Base-by-base conservation (phyloP, 2,329 filamentous ascomycete genomes). In the Phoma sp. region DNA sequence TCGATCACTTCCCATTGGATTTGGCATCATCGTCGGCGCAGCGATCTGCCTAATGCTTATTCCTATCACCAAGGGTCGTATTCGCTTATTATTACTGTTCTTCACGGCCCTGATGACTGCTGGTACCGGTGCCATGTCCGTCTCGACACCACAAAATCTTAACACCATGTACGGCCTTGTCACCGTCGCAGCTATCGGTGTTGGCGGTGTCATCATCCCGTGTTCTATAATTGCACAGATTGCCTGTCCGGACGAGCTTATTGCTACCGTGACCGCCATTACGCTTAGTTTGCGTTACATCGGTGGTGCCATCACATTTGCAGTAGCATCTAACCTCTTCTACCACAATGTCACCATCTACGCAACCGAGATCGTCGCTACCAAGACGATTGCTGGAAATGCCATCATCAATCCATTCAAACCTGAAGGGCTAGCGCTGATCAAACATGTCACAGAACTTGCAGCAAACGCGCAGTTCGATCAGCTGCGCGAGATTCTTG, bases 221-320 rank as follows among this genome's bases (percentile, higher is more conserved):
- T 83, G 84, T 1, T 86, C 84, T 1, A 87, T 89, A 60, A 87
- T 90, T 52, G 84, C 85, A 6, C 87, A 85, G 9, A 89, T 90
- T 62, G 85, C 89, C 60, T 89, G 86, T 56, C 87, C 87, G 0
- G 84, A 87, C 65, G 87, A 90, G 48, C 78, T 90, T 5, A 90
- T 91, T 58, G 87, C 86, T 7, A 90, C 87, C 2, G 81, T 89
- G 38, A 83, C 87, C 1, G 86, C 88, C 5, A 77, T 91, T 18
- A 89, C 87, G 0, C 81, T 90, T 30, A 83, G 86, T n/a, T 84
- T 90, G 60, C 86, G 88, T 30, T 85, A 88, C 48, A 81, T 90
- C 29, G 87, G 88, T 39, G 87, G 87, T 25, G 81, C 83, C 11
- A 82, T 90, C 54, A 87, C 85, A 28, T 88, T 86, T 67, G 80